Evolutionary conservation across 2,329 filamentous ascomycete genomes (phyloP), one percentile per base, ranked within the genome.

Genomic region (Cordyceps tenuipes): DNA sequence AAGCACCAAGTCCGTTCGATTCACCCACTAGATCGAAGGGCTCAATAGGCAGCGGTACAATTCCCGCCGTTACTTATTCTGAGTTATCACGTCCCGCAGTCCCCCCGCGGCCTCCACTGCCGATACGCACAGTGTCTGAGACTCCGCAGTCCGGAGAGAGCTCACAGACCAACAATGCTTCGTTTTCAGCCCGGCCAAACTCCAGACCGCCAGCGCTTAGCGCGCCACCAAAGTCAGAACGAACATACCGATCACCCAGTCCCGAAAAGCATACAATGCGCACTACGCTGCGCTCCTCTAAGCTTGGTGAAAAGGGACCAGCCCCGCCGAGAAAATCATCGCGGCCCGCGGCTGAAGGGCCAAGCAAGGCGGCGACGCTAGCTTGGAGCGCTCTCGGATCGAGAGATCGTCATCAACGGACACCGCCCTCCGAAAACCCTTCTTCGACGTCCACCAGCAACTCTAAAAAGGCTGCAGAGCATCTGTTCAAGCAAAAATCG

Each of bases 21-120:
- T 60, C 62, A 26, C 63, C 63, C n/a, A 60, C 57, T 44, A 65
- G 53, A 60, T 66, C 61, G 57, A 79, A 75, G 63, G 85, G 83
- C 3, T 92, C 84, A 79, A 88, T 96, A 67, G 91, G 90, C 46
- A 82, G 87, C 64, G 89, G 90, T 13, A 94, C 90, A 1, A 87
- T 96, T 63, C 90, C 90, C 51, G 88, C 89, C 8, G 83, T 92
- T 53, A 86, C 81, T 62, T 96, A 95, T 69, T 82, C 85, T 5
- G 88, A 95, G 66, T 78, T 96, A n/a, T 88, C 89, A n/a, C 84
- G 86, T 60, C 88, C 88, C 13, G 68, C 75, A 13, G 74, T 84
- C 10, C 79, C 85, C 13, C 75, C 80, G 53, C 79, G 89, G 26
- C 82, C 84, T 29, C 77, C 80, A 1, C 70, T 82, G 46, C 80